Base-by-base conservation (phyloP, 805 yeast species). In the Diddensiella caesifluorescens region DNA sequence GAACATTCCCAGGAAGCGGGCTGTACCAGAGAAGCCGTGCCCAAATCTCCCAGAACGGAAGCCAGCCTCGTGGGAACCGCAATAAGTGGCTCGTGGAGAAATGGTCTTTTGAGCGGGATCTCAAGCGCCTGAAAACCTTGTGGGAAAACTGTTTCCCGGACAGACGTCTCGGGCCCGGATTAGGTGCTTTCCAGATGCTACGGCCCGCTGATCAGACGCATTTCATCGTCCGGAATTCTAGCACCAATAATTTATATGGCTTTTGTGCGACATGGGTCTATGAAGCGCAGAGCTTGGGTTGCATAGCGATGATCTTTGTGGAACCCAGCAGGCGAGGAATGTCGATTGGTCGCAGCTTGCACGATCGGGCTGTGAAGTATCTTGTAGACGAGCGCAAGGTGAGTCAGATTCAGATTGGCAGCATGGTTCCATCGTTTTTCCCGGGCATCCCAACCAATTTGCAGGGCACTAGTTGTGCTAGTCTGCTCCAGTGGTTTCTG, bases 221-320 rank as follows among this genome's bases (percentile, higher is more conserved):
- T 55, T 77, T 77, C 57, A 73, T 77, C 28, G 76, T 77, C 22
- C 61, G 80, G 41, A 77, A 78, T 56, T 70, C 80, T 5, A 66
- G 76, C 15, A 64, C 74, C 40, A 74, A 75, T 46, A 67, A 74
- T 13, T 48, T 75, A 7, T 76, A 75, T 51, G 83, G 83, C 3
- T 57, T 77, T 18, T 63, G 74, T 3, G 57, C 73, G 26, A 75
- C 80, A 2, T 75, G 81, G 79, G 69, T 68, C 3, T 65, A 68
- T 33, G 64, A 59, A 21, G 46, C 55, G 5, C 44, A 49, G 12
- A 50, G 52, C 16, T 53, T 57, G 3, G 83, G 82, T 1, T 59
- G 68, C 20, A 65, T 78, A 4, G 47, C 72, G 40, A 65, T 66
- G 53, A 47, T 77, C 7, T 55, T 70, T 50, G 83, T 78, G 3